Conservation (phyloP, 2,329 filamentous ascomycete genomes). For the Sarocladium strictum region DNA sequence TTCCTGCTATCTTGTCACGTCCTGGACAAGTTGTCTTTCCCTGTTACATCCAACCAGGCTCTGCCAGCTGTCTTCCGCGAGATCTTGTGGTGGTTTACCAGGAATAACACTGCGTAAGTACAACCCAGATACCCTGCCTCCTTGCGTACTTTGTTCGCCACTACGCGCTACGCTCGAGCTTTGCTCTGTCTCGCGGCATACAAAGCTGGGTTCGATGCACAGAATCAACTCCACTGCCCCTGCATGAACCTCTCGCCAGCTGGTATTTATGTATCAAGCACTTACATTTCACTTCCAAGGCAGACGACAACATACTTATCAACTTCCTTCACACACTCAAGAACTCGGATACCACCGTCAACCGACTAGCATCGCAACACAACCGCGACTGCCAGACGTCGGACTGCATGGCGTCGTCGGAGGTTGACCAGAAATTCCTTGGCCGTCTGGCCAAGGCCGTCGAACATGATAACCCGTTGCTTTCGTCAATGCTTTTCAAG, state of each 20-base stretch:
- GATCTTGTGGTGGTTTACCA: neutral
- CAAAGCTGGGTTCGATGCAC: neutral
- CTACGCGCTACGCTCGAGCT: neutral
- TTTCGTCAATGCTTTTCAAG: constrained; percentile 81
- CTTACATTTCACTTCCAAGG: neutral
- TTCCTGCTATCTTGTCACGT: neutral
- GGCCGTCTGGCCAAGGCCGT: constrained; percentile 80
- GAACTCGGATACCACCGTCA: too few relatives aligned
- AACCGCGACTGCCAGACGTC: neutral
- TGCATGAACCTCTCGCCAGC: neutral
- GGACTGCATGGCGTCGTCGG: constrained; percentile 78
- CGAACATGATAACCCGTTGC: constrained; percentile 67
- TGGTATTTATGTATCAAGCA: neutral
- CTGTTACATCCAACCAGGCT: neutral
- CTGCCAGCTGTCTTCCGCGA: neutral
- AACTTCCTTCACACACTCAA: too few relatives aligned
- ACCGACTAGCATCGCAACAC: constrained; percentile 4
- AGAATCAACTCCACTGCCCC: neutral
- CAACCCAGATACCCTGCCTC: neutral
- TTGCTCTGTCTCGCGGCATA: neutral
- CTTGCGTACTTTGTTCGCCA: neutral
- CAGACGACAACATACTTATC: too few relatives aligned
- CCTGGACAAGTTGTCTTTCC: neutral
- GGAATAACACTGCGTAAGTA: neutral
- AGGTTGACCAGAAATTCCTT: constrained; percentile 96